These are phyloP conservation scores for Mycena rebaudengoi DNA, from an alignment of 768 basidiomycete species.

Conservation along the genomic window DNA sequence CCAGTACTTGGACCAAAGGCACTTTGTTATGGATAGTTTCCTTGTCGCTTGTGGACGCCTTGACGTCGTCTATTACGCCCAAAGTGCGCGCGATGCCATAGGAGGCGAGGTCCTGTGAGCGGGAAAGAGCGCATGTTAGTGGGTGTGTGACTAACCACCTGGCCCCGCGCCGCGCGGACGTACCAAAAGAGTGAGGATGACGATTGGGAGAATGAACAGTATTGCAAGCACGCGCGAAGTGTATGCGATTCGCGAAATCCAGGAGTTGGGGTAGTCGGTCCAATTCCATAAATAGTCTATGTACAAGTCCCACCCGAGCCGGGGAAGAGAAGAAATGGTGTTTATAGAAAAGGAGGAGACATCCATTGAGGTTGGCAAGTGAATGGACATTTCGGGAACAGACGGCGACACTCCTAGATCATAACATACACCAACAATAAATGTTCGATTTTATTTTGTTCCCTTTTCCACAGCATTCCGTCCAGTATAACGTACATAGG, in stretches of 20 bases:
- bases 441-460: too few species aligned
- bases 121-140: neutral
- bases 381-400: neutral
- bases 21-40: constrained; percentile 43
- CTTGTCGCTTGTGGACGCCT: constrained; percentile 76
- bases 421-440: neutral
- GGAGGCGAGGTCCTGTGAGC: constrained; percentile 74
- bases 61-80: constrained; percentile 77
- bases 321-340: constrained; percentile 48
- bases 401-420: neutral
- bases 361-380: constrained; percentile 18
- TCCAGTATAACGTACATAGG: constrained; percentile 20
- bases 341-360: constrained; percentile 36
- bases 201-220: constrained; percentile 67
- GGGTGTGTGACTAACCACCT: too few species aligned
- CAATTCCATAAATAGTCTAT: constrained; percentile 68
- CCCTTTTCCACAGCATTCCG: too few species aligned
- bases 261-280: constrained; percentile 62
- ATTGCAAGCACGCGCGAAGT: constrained; percentile 72
- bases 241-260: constrained; percentile 72
- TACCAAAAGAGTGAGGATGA: constrained; percentile 65
- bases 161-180: too few species aligned
- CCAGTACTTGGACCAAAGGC: constrained; percentile 45
- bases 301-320: constrained; percentile 66
- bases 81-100: constrained; percentile 86